phyloP scores from a whole-genome alignment of 768 basidiomycete species.

The Leccinum rimulosum region DNA sequence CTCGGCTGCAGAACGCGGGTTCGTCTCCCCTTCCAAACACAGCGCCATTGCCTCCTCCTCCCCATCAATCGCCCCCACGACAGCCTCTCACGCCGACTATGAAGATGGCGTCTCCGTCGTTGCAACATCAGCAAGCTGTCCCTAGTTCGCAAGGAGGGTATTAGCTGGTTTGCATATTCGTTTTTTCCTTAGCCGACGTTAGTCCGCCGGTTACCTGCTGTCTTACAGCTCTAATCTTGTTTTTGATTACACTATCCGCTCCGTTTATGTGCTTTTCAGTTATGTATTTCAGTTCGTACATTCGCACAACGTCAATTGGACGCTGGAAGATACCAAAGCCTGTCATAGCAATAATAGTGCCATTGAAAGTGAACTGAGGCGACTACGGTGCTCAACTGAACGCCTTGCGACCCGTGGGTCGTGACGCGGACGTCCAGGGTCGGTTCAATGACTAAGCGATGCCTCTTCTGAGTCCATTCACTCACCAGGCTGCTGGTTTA shows the following conservation, averaged over 20 bases:
- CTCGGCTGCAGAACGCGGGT: conserved; percentile 45
- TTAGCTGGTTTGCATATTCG: conserved; percentile 30
- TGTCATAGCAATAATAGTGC: not conserved
- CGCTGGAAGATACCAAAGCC: conserved; percentile 12
- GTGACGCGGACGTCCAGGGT: not conserved
- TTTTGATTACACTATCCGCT: conserved; percentile 35
- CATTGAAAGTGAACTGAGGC: not conserved
- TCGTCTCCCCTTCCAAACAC: conserved; percentile 46
- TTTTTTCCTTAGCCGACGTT: conserved; percentile 9
- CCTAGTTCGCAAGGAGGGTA: conserved; percentile 53
- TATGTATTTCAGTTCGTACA: conserved; percentile 36
- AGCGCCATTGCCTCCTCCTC: conserved; percentile 32
- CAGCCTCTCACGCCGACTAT: conserved; percentile 49
- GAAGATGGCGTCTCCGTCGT: conserved; percentile 52
- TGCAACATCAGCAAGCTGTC: conserved; percentile 54
- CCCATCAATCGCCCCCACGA: conserved; percentile 49
- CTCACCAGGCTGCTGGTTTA: not conserved
- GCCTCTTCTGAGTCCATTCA: not conserved
- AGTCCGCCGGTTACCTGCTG: conserved; percentile 13
- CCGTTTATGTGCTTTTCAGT: conserved; percentile 39
- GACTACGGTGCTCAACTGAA: too few species aligned
- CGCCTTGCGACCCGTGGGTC: not conserved
- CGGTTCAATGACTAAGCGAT: not conserved
- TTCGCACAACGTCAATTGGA: conserved; percentile 22
- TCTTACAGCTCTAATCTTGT: conserved; percentile 25